Base-by-base conservation (phyloP, 2,329 filamentous ascomycete genomes). In the Zopfia rhizophila region DNA sequence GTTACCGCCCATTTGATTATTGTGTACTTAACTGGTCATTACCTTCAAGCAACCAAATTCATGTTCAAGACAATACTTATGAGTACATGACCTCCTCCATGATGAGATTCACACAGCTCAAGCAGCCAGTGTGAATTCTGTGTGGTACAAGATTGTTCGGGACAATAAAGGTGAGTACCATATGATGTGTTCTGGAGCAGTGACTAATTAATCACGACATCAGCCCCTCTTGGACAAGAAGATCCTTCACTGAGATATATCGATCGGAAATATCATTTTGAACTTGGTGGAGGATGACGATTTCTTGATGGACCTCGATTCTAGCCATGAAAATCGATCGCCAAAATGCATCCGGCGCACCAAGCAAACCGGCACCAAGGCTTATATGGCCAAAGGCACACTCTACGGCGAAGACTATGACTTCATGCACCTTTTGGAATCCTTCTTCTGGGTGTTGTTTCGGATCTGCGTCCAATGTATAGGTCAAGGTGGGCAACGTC, bases 391-490 rank as follows among this genome's bases (percentile, higher is more conserved):
- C 8, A 43, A 35, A 14, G 30, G 39, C 28, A 31, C 31, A 7
- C 39, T 43, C 13, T 43, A 35, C 17, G 30, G 30, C 5, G 39
- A 43, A 28, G 30, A 35, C 8, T 31, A 43, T 27, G 36, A n/a
- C 23, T 43, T 36, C 23, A 43, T 43, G 39, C 39, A 43, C 23
- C 22, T 35, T 28, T 17, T 43, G 23, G 30, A 43, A 19, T 43
- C 30, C 30, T 43, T 43, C 23, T 43, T 43, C 18, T 38, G 32
- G 32, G 41, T 45, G 41, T 45, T 45, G 32, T 45, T 45, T 19
- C 38, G 32, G 41, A 18, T 33, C 35, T 51, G 70, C 44, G 67
- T 76, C 38, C 69, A 78, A 54, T 75, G 69, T 41, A 46, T 69
- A 10, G 65, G 62, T 10, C 58, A 57, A 18, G 48, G 47, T 13